Conservation (phyloP, 2,329 filamentous ascomycete genomes). For the Colletotrichum sp. region DNA sequence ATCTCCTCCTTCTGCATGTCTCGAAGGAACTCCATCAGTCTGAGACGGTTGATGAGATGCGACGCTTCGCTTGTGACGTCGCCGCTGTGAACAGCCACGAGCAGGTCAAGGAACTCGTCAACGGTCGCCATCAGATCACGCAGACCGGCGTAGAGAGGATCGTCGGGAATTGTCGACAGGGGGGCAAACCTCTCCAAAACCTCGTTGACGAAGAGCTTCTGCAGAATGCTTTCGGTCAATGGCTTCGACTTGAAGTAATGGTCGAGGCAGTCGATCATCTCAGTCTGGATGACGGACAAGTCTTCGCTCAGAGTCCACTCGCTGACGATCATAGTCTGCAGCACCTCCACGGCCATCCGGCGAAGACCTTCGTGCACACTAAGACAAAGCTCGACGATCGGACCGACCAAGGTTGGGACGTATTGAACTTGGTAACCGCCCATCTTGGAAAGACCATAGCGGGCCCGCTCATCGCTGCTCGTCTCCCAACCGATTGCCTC, state of each 20-base stretch:
- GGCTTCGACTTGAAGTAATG: slow-evolving; percentile 87
- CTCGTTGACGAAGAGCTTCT: slow-evolving; percentile 91
- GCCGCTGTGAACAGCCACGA: slow-evolving; percentile 86
- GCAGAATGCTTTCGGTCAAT: slow-evolving; percentile 85
- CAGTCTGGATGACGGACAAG: slow-evolving; percentile 87
- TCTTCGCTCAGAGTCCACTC: slow-evolving; percentile 98
- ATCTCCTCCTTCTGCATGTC: slow-evolving; percentile 98
- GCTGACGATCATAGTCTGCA: slow-evolving; percentile 98
- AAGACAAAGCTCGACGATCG: slow-evolving; percentile 91
- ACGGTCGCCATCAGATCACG: slow-evolving; percentile 82
- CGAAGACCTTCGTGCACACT: slow-evolving; percentile 93
- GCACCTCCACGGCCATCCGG: slow-evolving; percentile 86
- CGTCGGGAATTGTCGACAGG: slow-evolving; percentile 68
- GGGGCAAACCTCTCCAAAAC: slow-evolving; percentile 81
- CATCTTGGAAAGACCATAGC: slow-evolving; percentile 82
- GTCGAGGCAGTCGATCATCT: slow-evolving; percentile 95
- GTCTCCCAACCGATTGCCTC: slow-evolving; percentile 97
- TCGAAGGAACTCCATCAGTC: slow-evolving; percentile 93
- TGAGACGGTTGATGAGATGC: slow-evolving; percentile 84
- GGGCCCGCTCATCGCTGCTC: slow-evolving; percentile 74
- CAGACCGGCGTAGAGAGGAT: slow-evolving; percentile 77
- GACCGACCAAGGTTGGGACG: slow-evolving; percentile 87
- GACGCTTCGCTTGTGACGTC: slow-evolving; percentile 77
- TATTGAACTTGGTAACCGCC: slow-evolving; percentile 99
- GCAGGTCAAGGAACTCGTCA: slow-evolving; percentile 87